Evolutionary conservation across 805 yeast genomes (phyloP).

Genomic region (Soucietia sequanensis): DNA sequence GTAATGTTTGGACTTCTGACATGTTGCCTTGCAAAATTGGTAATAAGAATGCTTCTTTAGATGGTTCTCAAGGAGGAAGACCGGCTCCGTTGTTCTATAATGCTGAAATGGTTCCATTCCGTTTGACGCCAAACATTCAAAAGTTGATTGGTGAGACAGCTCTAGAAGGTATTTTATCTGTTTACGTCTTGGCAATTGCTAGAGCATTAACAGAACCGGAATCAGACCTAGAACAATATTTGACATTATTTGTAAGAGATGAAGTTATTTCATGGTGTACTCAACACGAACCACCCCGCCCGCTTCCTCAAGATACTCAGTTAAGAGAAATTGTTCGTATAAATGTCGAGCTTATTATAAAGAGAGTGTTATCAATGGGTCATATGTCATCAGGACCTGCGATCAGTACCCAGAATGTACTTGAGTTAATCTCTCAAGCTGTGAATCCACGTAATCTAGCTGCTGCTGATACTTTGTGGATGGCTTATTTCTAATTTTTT

Average conservation of each 20-base stretch:
- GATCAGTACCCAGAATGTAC: slow-evolving; percentile 82
- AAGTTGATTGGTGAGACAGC: slow-evolving; percentile 92
- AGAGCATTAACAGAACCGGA: slow-evolving; percentile 89
- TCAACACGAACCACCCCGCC: slow-evolving; percentile 69
- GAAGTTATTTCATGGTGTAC: slow-evolving; percentile 94
- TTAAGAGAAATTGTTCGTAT: slow-evolving; percentile 81
- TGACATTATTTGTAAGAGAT: slow-evolving; percentile 93
- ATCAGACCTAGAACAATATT: slow-evolving; percentile 83
- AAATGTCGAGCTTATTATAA: slow-evolving; percentile 81
- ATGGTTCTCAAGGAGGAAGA: slow-evolving; percentile 47
- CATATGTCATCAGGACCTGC: slow-evolving; percentile 61
- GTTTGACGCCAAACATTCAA: slow-evolving; percentile 95
- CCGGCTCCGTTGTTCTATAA: slow-evolving; percentile 85
- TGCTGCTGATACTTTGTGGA: slow-evolving; percentile 87
- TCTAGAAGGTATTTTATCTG: slow-evolving; percentile 86
- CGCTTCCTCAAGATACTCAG: slow-evolving; percentile 80
- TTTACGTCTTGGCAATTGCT: slow-evolving; percentile 80
- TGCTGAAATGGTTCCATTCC: slow-evolving; percentile 91
- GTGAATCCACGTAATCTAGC: slow-evolving; percentile 94
- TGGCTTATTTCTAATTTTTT: slow-evolving; percentile 74
- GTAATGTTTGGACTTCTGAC: slow-evolving; percentile 90
- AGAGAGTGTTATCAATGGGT: slow-evolving; percentile 72
- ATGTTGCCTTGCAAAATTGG: slow-evolving; percentile 89
- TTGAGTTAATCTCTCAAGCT: slow-evolving; percentile 90
- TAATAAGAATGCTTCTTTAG: slow-evolving; percentile 48